These are phyloP conservation scores for Nephelium lappaceum DNA, from an alignment of 345 rosid species.

Conservation along the genomic window DNA sequence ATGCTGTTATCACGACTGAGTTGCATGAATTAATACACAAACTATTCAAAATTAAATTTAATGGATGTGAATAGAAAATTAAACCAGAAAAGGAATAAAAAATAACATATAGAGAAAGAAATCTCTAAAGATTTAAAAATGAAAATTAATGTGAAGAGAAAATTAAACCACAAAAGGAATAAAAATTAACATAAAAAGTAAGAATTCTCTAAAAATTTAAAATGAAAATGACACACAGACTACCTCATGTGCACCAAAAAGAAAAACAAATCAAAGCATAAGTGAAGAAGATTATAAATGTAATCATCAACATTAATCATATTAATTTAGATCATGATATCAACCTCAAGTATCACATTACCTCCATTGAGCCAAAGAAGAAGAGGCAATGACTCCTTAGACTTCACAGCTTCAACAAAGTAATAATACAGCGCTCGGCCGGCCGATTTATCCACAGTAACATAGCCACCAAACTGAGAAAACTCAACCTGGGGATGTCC, in stretches of 20 bases:
- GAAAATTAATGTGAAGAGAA: too few relatives aligned
- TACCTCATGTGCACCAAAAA: too few relatives aligned
- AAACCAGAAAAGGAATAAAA: too few relatives aligned
- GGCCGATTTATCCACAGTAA: conserved; percentile 56
- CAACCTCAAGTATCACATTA: conserved; percentile 10
- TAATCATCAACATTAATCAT: too few relatives aligned
- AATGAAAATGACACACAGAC: not conserved
- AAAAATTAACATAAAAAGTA: too few relatives aligned
- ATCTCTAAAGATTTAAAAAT: too few relatives aligned
- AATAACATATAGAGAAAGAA: too few relatives aligned
- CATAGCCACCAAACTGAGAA: conserved; percentile 65
- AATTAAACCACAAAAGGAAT: too few relatives aligned
- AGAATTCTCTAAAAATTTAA: too few relatives aligned
- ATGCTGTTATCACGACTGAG: too few relatives aligned
- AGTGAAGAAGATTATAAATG: not conserved
- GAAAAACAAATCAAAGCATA: not conserved
- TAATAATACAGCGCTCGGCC: conserved; percentile 72
- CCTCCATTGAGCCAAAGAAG: conserved; percentile 95
- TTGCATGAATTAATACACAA: too few relatives aligned
- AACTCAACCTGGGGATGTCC: conserved; percentile 61
- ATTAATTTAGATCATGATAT: not conserved
- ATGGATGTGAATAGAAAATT: too few relatives aligned
- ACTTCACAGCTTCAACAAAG: conserved; percentile 55
- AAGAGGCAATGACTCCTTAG: conserved; percentile 59
- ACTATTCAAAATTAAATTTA: not conserved